These are phyloP conservation scores for Puccinia coronata DNA, from an alignment of 1,284 basidiomycete genomes.

Conservation along the genomic window DNA sequence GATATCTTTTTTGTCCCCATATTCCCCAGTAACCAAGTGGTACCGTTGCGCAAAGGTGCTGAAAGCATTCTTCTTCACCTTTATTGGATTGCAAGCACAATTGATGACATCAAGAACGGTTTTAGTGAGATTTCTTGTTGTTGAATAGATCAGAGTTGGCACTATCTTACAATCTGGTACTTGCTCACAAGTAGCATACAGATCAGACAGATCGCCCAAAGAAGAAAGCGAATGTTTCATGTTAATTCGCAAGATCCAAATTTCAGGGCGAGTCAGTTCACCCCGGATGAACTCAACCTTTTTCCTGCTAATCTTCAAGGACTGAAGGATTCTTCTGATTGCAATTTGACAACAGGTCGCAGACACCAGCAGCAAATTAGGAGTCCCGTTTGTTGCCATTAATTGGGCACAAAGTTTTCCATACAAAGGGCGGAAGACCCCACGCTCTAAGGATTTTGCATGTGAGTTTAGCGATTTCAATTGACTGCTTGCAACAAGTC, in stretches of 20 bases:
- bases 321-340: not conserved
- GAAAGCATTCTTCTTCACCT: too few species aligned
- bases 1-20: too few species aligned
- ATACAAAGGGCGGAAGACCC: conserved; percentile 1
- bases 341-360: not conserved
- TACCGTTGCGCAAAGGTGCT: too few species aligned
- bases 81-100: too few species aligned
- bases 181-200: not conserved
- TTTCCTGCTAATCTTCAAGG: not conserved
- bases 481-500: not conserved
- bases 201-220: not conserved
- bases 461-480: not conserved
- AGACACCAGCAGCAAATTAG: not conserved
- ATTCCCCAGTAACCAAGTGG: too few species aligned
- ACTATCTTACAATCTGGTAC: not conserved
- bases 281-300: not conserved
- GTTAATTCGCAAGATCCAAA: not conserved
- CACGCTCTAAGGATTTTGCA: not conserved
- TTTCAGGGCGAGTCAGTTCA: not conserved
- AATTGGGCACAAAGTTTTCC: not conserved
- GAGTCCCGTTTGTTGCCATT: not conserved
- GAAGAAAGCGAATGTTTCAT: not conserved
- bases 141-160: too few species aligned
- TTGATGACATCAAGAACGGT: too few species aligned
- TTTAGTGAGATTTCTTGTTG: too few species aligned